phyloP scores from a whole-genome alignment of 176 grass and related monocot genomes.

The Luzula sylvatica region DNA sequence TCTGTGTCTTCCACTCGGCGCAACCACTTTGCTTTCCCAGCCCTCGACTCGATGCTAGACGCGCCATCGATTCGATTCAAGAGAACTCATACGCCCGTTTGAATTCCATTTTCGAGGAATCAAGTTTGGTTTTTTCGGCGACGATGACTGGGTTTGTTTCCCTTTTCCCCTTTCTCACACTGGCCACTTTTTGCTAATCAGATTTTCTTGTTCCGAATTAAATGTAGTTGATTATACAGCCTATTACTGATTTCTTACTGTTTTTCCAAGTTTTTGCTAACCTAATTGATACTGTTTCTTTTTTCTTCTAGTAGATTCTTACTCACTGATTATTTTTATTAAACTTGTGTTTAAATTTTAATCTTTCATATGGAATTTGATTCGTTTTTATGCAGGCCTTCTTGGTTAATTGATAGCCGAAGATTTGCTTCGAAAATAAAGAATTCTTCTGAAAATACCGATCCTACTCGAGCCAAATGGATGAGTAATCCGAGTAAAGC shows the following conservation, averaged over 20 bases:
- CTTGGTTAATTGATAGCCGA: slow-evolving; percentile 84
- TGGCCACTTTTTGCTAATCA: background rate
- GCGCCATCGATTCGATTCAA: slow-evolving; percentile 27
- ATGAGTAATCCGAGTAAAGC: slow-evolving; percentile 66
- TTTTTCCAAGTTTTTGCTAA: background rate
- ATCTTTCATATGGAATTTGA: background rate
- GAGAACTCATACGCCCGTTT: slow-evolving; percentile 11
- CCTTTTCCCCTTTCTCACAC: background rate
- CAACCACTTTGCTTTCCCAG: slow-evolving; percentile 9
- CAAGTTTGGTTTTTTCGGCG: slow-evolving; percentile 2
- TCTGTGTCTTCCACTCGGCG: slow-evolving; percentile 12
- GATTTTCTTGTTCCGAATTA: background rate
- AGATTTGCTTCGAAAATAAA: slow-evolving; percentile 95
- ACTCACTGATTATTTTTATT: background rate
- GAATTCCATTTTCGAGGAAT: background rate
- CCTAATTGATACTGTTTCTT: background rate
- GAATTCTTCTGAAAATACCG: slow-evolving; percentile 54
- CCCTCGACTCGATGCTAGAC: slow-evolving; percentile 19
- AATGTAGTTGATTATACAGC: background rate
- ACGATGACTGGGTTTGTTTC: slow-evolving; percentile 46
- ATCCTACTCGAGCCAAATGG: slow-evolving; percentile 61
- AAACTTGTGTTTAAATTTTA: background rate
- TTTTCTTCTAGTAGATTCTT: background rate
- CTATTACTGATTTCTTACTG: background rate
- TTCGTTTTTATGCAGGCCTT: slow-evolving; percentile 50